Evolutionary conservation across 306 rosid species (phyloP).

Genomic region (Glycine latifolia): DNA sequence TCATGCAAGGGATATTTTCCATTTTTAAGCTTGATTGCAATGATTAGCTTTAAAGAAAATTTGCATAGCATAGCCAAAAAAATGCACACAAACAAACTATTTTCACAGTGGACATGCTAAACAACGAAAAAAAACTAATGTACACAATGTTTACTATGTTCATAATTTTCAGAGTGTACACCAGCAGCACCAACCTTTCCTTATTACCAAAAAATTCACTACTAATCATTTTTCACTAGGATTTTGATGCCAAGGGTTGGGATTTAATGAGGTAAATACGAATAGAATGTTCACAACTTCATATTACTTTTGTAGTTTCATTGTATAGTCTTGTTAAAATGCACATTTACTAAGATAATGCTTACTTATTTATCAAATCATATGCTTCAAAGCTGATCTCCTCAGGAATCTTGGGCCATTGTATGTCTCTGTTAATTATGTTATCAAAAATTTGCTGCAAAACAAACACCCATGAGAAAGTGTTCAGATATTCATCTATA

Average conservation of each 20-base stretch:
- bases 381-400: conserved; percentile 81
- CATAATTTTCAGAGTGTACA: conserved; percentile 7
- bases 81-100: not conserved
- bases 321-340: conserved; percentile 19
- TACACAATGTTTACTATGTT: not conserved
- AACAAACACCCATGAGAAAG: conserved; percentile 41
- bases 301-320: conserved; percentile 20
- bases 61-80: conserved; percentile 10
- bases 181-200: conserved; percentile 1
- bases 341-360: conserved; percentile 34
- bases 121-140: not conserved
- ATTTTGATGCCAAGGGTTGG: conserved; percentile 26
- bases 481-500: conserved; percentile 30
- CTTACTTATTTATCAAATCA: conserved; percentile 90
- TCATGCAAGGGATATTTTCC: not conserved
- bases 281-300: not conserved
- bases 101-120: conserved; percentile 10
- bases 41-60: conserved; percentile 11
- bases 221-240: not conserved
- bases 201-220: not conserved
- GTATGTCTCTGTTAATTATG: conserved; percentile 95
- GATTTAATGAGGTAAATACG: conserved; percentile 15
- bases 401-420: conserved; percentile 88
- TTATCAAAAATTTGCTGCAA: conserved; percentile 92
- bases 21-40: conserved; percentile 4